These are phyloP conservation scores for Lipomyces orientalis DNA, from an alignment of 805 yeast genomes.

Conservation along the genomic window DNA sequence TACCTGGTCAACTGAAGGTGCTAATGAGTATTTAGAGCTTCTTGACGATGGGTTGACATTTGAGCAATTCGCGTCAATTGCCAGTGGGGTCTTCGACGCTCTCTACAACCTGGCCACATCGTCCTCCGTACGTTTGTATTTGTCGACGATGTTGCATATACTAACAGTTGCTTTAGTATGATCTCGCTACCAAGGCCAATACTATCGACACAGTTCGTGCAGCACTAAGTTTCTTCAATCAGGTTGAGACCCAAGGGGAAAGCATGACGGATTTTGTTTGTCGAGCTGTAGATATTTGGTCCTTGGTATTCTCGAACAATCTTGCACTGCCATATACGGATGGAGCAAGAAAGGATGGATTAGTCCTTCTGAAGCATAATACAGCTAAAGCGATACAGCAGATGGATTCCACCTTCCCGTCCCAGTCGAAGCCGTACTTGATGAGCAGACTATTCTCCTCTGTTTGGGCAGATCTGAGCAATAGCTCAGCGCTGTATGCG, in stretches of 20 bases:
- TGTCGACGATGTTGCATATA: neutral
- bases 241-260: constrained; percentile 20
- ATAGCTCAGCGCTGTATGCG: constrained; percentile 9
- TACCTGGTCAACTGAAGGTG: neutral
- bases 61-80: constrained; percentile 76
- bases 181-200: constrained; percentile 26
- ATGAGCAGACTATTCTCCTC: constrained; percentile 23
- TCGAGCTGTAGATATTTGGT: constrained; percentile 28
- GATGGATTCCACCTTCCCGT: constrained; percentile 29
- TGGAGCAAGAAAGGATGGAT: constrained; percentile 1
- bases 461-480: constrained; percentile 29
- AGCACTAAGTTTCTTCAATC: constrained; percentile 32
- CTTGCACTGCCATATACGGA: constrained; percentile 10
- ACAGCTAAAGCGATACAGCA: constrained; percentile 33
- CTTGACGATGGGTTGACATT: constrained; percentile 87
- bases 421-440: constrained; percentile 16
- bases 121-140: constrained; percentile 10
- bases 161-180: constrained; percentile 10
- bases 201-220: constrained; percentile 33
- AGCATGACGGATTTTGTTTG: constrained; percentile 20
- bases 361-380: constrained; percentile 22
- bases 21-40: constrained; percentile 62
- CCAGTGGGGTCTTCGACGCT: constrained; percentile 26
- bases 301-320: constrained; percentile 15
- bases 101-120: constrained; percentile 22